Base-by-base conservation (phyloP, 2,329 filamentous ascomycete species). In the Juglanconis sp. region DNA sequence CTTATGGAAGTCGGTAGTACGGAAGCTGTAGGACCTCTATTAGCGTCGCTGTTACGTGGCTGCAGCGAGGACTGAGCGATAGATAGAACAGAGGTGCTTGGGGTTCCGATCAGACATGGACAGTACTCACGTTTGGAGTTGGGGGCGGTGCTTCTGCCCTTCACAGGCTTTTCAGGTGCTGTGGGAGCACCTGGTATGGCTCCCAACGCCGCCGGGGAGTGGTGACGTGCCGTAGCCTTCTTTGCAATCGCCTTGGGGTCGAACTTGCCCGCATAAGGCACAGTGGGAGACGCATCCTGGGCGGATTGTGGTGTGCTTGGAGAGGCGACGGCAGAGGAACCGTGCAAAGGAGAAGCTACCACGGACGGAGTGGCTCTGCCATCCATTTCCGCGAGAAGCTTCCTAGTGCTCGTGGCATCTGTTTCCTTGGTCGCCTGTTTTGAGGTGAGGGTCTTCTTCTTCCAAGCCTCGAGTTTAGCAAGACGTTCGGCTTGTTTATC, bases 401-500 rank as follows among this genome's bases (percentile, higher is more conserved):
- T 89, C 66, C 85, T 81, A 44, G 87, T 83, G 65, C 86, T 87
- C 56, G 85, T 86, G 49, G 87, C 81, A 68, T 89, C 85, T 68
- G 86, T 87, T 70, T 90, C 85, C 71, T 91, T 91, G 64, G 83
- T 84, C 67, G 88, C 88, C 67, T 88, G 88, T 56, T 63, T 63
- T 34, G 57, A 55, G 70, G 87, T 86, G 65, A 91, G 90, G 71
- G 92, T 88, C 75, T 93, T 94, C 74, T 92, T 90, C 76, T 96
- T 96, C 93, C 92, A 96, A 60, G 91, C 90, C 72, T 94, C 91
- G 34, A 96, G 77, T 71, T 91, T 93, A 34, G 91, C 91, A 48
- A 92, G 80, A 64, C 90, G 82, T 73, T 94, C 90, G 53, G 88
- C 89, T 72, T 93, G 91, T 70, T 90, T 92, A 53, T 92, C 87